phyloP scores from a whole-genome alignment of 2,329 filamentous ascomycete species.

The Xylaria sp. region DNA sequence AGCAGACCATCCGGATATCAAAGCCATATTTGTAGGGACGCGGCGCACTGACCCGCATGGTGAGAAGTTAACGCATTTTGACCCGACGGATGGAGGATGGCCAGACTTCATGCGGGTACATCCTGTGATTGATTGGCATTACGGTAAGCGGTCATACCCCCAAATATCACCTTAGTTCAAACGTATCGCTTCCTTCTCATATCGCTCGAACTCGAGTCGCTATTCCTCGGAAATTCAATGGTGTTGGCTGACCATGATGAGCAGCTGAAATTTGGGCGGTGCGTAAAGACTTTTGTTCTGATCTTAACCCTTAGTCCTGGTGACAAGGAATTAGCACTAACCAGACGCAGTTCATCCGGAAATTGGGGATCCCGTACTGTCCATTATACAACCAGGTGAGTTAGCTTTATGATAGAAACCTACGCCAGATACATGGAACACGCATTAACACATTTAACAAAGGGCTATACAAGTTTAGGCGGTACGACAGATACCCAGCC shows the following conservation, averaged over 20 bases:
- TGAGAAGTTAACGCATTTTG: conserved; percentile 77
- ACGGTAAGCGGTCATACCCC: conserved; percentile 45
- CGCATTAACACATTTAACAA: conserved; percentile 16
- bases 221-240: not conserved
- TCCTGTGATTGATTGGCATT: conserved; percentile 97
- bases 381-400: conserved; percentile 71
- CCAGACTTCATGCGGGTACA: conserved; percentile 91
- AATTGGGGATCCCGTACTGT: conserved; percentile 83
- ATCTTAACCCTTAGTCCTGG: not conserved
- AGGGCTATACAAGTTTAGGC: conserved; percentile 89
- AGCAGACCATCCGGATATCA: conserved; percentile 64
- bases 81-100: conserved; percentile 88
- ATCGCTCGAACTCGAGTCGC: not conserved
- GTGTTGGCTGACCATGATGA: conserved; percentile 12
- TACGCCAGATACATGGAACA: not conserved
- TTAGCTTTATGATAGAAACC: not conserved
- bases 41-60: conserved; percentile 92
- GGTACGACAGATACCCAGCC: conserved; percentile 87
- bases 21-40: conserved; percentile 86
- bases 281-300: conserved; percentile 1
- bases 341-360: conserved; percentile 71
- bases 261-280: conserved; percentile 32
- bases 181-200: not conserved
- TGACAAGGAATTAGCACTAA: conserved; percentile 11
- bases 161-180: too few relatives aligned